These are phyloP conservation scores for Decorospora gaudefroyi DNA, from an alignment of 2,329 filamentous ascomycete species.

Conservation along the genomic window DNA sequence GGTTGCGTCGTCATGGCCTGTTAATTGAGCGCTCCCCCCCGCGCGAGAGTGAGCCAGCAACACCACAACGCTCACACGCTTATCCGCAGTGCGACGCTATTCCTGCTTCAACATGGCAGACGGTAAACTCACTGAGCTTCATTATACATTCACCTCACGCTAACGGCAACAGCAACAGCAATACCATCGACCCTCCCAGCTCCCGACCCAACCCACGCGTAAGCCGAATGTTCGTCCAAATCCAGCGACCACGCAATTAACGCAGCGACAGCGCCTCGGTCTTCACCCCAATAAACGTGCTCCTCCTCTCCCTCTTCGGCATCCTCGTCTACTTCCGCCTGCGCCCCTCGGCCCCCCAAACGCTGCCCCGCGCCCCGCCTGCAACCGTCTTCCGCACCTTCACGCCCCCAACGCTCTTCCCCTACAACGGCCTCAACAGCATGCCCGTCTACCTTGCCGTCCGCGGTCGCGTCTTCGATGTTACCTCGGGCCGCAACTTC, in stretches of 20 bases:
- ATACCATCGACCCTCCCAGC: constrained; percentile 66
- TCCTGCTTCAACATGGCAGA: constrained; percentile 31
- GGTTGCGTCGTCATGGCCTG: constrained; percentile 1
- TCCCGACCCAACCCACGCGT: constrained; percentile 52
- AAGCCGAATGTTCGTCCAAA: constrained; percentile 33
- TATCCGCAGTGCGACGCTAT: neutral
- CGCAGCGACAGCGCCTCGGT: constrained; percentile 54
- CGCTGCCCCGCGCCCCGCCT: constrained; percentile 61
- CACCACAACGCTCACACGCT: constrained; percentile 8
- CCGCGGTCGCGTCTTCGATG: constrained; percentile 88
- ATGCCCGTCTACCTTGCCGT: constrained; percentile 88
- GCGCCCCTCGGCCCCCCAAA: constrained; percentile 57
- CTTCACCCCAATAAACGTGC: constrained; percentile 64
- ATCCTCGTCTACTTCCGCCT: constrained; percentile 63
- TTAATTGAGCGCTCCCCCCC: constrained; percentile 1
- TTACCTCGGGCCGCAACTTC: constrained; percentile 83
- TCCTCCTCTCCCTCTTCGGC: constrained; percentile 63
- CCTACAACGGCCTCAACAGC: constrained; percentile 76
- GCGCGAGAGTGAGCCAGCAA: constrained; percentile 3
- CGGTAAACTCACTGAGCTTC: constrained; percentile 16
- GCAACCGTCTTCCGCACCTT: constrained; percentile 87
- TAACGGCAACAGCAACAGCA: constrained; percentile 41
- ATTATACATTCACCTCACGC: neutral
- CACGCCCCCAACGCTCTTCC: constrained; percentile 79
- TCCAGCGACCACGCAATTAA: constrained; percentile 20